Evolutionary conservation across 2,329 filamentous ascomycete genomes (phyloP), one percentile per base, ranked within the genome.

Genomic region (Sporothrix globosa): DNA sequence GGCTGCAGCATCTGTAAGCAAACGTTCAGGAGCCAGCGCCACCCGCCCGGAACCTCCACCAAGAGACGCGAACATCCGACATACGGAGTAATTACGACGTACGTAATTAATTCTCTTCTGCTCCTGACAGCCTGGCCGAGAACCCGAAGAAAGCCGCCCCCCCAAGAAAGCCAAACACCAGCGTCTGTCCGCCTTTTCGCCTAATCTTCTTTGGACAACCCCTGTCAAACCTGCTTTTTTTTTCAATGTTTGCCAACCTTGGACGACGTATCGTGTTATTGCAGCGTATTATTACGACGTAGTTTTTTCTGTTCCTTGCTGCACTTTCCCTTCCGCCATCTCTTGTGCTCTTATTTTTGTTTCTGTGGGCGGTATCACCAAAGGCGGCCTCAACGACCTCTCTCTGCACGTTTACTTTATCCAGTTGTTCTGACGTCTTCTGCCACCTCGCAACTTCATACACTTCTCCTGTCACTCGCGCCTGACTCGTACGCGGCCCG

Each of bases 1-100:
- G 41, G 21, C 39, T 54, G 34, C 50, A 67, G 65, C 50, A 67
- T 41, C 66, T 68, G 66, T 53, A 46, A 67, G 63, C 58, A 61
- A 10, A 4, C 7, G 19, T 41, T 9, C 27, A 11, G 4, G 17
- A 19, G 11, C 50, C 50, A 56, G 39, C 50, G 66, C 50, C 66
- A 68, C 66, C 48, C 44, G 56, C 56, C 56, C 44, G 56, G 34
- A 44, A 44, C 30, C 60, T 11, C 60, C 41, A n/a, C 39, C 2
- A 27, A 50, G 44, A 13, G 44, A 54, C 48, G 50, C 65, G 65
- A 67, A n/a, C 41, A 30, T 54, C 4, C 34, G 34, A 67, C 50
- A 44, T 11, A 44, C 41, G 44, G 34, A 34, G 34, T 9, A 4
- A 34, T 34, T 34, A 34, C 34, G 34, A 34, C 34, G 34, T 34